A percentile compares a stretch with the other conserved stretches of the same genome.
phyloP scores from a whole-genome alignment of 345 rosid species.

The Carallia pectinifolia region DNA sequence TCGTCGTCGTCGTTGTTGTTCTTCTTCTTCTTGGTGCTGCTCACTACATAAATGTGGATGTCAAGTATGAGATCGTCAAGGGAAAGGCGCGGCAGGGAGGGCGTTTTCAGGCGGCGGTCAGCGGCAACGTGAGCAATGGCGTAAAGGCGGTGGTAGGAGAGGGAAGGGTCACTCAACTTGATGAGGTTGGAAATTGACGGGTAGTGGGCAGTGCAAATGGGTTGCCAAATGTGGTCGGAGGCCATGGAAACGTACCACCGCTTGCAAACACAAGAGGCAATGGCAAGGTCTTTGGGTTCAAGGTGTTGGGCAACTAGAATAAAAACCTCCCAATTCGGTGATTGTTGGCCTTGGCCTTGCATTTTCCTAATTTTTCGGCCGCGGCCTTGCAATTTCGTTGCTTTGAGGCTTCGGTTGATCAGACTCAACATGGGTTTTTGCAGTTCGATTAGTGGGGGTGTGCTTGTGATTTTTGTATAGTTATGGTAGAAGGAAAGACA shows the following conservation, averaged over 20 bases:
- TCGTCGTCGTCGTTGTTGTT: neutral
- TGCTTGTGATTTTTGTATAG: no score
- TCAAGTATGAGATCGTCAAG: slow-evolving; percentile 34
- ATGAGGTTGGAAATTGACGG: slow-evolving; percentile 46
- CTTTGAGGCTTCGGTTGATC: no score
- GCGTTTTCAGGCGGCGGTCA: slow-evolving; percentile 28
- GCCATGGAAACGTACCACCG: slow-evolving; percentile 43
- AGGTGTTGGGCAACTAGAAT: slow-evolving; percentile 35
- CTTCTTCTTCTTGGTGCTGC: neutral
- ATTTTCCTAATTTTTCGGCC: neutral
- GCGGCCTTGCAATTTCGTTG: neutral
- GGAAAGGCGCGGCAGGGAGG: slow-evolving; percentile 33
- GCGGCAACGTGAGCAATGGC: slow-evolving; percentile 29
- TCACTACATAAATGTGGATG: slow-evolving; percentile 5
- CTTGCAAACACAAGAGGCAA: slow-evolving; percentile 46
- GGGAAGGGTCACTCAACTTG: slow-evolving; percentile 19
- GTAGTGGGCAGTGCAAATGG: slow-evolving; percentile 29
- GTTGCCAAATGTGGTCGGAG: slow-evolving; percentile 41
- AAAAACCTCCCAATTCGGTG: slow-evolving; percentile 42
- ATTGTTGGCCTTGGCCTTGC: neutral
- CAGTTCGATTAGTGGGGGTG: no score
- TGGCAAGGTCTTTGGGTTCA: slow-evolving; percentile 44
- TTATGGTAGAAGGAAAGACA: no score
- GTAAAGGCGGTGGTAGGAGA: slow-evolving; percentile 39
- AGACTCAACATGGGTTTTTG: no score